Percentiles rank a stretch among this genome's conserved stretches.
Conservation (phyloP, 768 basidiomycete genomes). For the Russula foetens region DNA sequence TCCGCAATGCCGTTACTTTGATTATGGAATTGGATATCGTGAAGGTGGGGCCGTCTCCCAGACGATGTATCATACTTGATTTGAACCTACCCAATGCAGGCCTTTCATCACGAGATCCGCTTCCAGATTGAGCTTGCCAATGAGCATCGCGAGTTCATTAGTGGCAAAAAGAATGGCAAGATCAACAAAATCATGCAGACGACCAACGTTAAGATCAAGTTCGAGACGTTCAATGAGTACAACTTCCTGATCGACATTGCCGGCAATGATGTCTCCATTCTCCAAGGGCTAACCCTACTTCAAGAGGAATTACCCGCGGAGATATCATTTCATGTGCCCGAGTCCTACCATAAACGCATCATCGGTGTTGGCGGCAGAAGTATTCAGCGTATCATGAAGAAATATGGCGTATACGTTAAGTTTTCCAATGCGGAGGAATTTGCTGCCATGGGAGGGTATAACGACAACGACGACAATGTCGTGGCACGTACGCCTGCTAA, state of each 20-base stretch:
- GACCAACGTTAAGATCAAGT: slow-evolving; percentile 96
- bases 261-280: slow-evolving; percentile 73
- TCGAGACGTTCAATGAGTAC: slow-evolving; percentile 95
- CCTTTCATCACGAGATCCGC: slow-evolving; percentile 94
- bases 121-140: slow-evolving; percentile 98
- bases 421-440: slow-evolving; percentile 98
- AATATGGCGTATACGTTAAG: slow-evolving; percentile 99
- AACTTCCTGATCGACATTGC: slow-evolving; percentile 92
- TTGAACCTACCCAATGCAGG: slow-evolving; percentile 33
- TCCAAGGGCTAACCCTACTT: slow-evolving; percentile 81
- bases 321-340: slow-evolving; percentile 97
- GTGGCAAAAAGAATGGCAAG: slow-evolving; percentile 99
- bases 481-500: slow-evolving; percentile 97
- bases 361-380: slow-evolving; percentile 97
- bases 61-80: background rate
- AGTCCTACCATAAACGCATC: slow-evolving; percentile 97
- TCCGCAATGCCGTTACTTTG: slow-evolving; percentile 75
- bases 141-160: slow-evolving; percentile 97
- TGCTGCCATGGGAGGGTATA: slow-evolving; percentile 87
- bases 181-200: slow-evolving; percentile 99
- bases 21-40: slow-evolving; percentile 87
- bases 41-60: slow-evolving; percentile 46
- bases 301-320: slow-evolving; percentile 99
- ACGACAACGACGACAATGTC: slow-evolving; percentile 98
- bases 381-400: slow-evolving; percentile 99